Conservation (phyloP, 306 rosid species). For the Prunus armeniaca region DNA sequence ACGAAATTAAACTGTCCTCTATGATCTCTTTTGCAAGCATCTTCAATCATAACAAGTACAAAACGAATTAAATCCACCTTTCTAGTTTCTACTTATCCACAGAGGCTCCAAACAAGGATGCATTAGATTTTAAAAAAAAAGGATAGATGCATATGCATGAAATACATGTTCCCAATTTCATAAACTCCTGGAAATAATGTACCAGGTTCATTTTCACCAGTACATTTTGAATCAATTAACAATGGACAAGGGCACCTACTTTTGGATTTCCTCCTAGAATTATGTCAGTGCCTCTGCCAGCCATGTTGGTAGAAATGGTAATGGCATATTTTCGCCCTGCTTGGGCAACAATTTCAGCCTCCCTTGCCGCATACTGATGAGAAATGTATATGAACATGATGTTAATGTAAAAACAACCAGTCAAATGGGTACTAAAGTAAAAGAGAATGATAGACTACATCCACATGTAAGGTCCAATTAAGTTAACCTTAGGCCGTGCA, state of each 20-base stretch:
- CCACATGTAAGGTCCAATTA: constrained; percentile 15
- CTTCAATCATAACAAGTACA: constrained; percentile 38
- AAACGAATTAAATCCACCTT: constrained; percentile 5
- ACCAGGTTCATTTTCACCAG: constrained; percentile 5
- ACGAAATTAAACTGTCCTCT: constrained; percentile 75
- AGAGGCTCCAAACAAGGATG: constrained; percentile 19
- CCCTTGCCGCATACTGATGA: constrained; percentile 89
- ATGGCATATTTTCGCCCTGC: constrained; percentile 94
- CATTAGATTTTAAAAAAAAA: background rate
- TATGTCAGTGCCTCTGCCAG: constrained; percentile 99
- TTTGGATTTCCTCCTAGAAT: constrained; percentile 98
- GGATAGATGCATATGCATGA: constrained; percentile 13
- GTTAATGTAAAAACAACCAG: background rate
- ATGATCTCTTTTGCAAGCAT: constrained; percentile 93
- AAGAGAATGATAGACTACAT: constrained; percentile 8
- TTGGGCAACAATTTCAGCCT: constrained; percentile 94
- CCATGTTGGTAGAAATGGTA: constrained; percentile 97
- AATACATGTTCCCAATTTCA: background rate
- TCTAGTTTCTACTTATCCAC: constrained; percentile 22
- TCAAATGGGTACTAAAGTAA: background rate
- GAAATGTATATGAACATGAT: constrained; percentile 6
- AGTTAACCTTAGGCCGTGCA: constrained; percentile 85
- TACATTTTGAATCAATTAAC: background rate
- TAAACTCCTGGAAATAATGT: background rate
- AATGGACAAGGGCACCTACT: constrained; percentile 44